Base-by-base conservation (phyloP, 805 yeast genomes). In the Blastobotrys parvus region DNA sequence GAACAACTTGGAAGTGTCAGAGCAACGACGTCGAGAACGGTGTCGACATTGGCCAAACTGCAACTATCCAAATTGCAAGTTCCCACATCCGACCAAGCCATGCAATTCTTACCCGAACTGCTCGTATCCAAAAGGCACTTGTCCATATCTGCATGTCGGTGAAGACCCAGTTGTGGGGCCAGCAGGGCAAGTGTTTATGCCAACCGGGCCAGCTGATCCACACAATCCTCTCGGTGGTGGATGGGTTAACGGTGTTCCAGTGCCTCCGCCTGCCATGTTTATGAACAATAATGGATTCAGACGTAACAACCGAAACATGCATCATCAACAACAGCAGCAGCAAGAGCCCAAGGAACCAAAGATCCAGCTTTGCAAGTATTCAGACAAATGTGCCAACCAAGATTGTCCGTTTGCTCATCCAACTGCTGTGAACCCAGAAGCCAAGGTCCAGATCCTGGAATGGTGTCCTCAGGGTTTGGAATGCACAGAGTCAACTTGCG, bases 321-420 rank as follows among this genome's bases (percentile, higher is more conserved):
- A 40, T 20, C 43, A 38, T 15, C 35, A 37, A 21, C 39, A 29
- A 83, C 70, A 27, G 67, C 84, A 54, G 75, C 82, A 64, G 77
- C 75, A 31, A 83, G 79, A 57, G 3, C 44, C 39, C 2, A 18
- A 11, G 21, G 33, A 32, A 31, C 43, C 47, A 8, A 11, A 21
- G 4, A 34, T 51, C 15, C 32, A 38, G 75, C 56, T 81, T 30
- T 88, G 96, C 68, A 83, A 82, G 59, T 88, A 76, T 62, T 92
- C 90, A 39, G 68, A 72, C 19, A 61, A 76, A 32, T 88, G 96
- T 63, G 69, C 84, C 19, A 84, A 83, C 56, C 86, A 78, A 48
- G 64, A 76, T 48, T 88, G 96, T 67, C 86, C 88, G 22, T 86
- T 80, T 66, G 95, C 88, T 20, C 96, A 88, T 59, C 95, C 97